A percentile compares a stretch with the other conserved stretches of the same genome.
phyloP scores from a whole-genome alignment of 129 eudicot genomes.

The Rutidosis leptorrhynchoides region DNA sequence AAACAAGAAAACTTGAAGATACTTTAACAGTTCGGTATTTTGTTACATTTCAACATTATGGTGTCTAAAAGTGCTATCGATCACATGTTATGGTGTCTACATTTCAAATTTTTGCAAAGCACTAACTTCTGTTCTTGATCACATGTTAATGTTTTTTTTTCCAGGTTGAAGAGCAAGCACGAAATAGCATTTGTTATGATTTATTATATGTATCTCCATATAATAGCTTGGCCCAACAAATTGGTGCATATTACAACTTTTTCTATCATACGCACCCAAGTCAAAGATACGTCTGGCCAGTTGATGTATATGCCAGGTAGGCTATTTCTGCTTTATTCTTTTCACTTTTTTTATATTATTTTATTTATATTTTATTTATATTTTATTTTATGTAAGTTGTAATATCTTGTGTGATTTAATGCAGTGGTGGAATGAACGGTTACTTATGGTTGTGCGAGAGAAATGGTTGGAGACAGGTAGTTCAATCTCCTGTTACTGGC shows the following conservation, averaged over 20 bases:
- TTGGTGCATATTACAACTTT: slow-evolving; percentile 51
- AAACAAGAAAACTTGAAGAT: slow-evolving; percentile 80
- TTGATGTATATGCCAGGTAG: slow-evolving; percentile 67
- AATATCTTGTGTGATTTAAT: slow-evolving; percentile 4
- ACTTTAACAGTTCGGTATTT: slow-evolving; percentile 73
- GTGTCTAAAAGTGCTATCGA: no score
- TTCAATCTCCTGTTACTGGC: slow-evolving; percentile 71
- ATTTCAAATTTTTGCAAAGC: background rate
- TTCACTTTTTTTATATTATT: background rate
- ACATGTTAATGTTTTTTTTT: slow-evolving; percentile 13
- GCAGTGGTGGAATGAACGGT: slow-evolving; percentile 96
- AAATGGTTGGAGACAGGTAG: slow-evolving; percentile 50
- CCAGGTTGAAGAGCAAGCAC: slow-evolving; percentile 75
- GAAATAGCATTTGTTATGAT: slow-evolving; percentile 75
- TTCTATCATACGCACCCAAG: slow-evolving; percentile 35
- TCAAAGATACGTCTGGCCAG: slow-evolving; percentile 47
- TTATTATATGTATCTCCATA: slow-evolving; percentile 63
- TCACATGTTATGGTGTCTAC: slow-evolving; percentile 13
- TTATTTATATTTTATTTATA: background rate
- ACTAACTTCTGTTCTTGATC: background rate
- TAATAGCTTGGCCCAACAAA: slow-evolving; percentile 58
- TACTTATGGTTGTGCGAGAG: slow-evolving; percentile 68
- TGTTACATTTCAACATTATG: slow-evolving; percentile 25
- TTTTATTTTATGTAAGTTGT: background rate
- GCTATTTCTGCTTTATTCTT: slow-evolving; percentile 21